Base-by-base conservation (phyloP, 257 asterid genomes). In the Primulina huaijiensis region DNA sequence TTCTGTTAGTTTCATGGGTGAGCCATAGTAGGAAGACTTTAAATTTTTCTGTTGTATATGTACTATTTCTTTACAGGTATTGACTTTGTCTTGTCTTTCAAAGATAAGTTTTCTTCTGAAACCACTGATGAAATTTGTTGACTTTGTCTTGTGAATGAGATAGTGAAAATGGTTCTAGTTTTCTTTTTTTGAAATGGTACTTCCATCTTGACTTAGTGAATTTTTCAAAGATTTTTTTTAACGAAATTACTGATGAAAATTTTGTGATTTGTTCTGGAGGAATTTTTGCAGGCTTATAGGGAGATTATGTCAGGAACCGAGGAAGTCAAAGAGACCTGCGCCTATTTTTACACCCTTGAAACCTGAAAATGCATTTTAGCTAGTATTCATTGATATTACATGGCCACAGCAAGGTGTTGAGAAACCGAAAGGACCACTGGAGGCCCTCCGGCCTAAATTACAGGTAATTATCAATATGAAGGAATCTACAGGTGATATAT, bases 381-480 rank as follows among this genome's bases (percentile, higher is more conserved):
- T 74, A 38, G 73, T 66, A 34, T 38, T 30, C 7, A 23, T 69
- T n/a, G 10, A 35, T 71, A 31, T 64, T 64, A 74, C 69, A 60
- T 79, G 75, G 71, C 67, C 55, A 70, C 87, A 94, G 99, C 99
- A 91, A 89, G 97, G 97, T 74, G 96, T 71, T 71, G 96, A 72
- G 82, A 94, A 91, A 85, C 99, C 99, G 60, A 91, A 91, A 85
- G 97, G 97, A 72, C 99, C 97, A 69, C 87, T 94, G 19, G 96
- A 94, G 85, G 99, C 97, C 75, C 99, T 94, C 76, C 94, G 97
- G 77, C 99, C 97, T 55, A 94, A 94, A 80, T 75, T 62, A 53
- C 66, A 61, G 11, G 31, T 94, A 60, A 33, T 19, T 65, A 50
- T 35, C 21, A 1, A 8, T 10, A 57, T n/a, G 50, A 38, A 27